Conservation (phyloP, 441 rosid genomes). For the Populus tomentosa region DNA sequence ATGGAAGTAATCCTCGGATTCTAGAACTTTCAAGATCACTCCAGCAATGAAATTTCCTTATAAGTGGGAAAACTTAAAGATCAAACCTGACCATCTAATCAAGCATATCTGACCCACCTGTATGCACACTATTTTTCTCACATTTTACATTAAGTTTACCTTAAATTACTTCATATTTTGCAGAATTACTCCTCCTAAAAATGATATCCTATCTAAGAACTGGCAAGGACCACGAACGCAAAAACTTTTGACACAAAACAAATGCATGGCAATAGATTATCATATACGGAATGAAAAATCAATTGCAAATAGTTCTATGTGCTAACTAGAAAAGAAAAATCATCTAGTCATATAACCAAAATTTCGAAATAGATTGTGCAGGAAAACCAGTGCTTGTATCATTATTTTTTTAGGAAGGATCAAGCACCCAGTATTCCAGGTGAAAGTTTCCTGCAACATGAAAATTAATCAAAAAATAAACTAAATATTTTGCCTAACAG, state of each 20-base stretch:
- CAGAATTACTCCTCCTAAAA: neutral
- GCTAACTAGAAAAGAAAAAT: neutral
- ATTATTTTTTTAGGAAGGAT: neutral
- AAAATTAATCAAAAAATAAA: neutral
- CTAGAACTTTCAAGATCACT: slow-evolving; percentile 2
- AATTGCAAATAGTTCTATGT: neutral
- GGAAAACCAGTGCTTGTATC: too few species aligned
- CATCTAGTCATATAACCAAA: neutral
- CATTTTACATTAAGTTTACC: neutral
- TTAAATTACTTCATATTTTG: neutral
- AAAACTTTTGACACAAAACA: neutral
- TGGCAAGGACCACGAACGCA: neutral
- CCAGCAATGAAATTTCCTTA: neutral
- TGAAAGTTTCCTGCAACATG: neutral
- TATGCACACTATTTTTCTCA: neutral
- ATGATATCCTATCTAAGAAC: neutral
- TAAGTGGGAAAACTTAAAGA: neutral
- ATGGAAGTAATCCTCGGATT: neutral
- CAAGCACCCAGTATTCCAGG: neutral
- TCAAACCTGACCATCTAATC: neutral
- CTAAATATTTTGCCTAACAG: neutral
- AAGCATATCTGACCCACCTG: neutral
- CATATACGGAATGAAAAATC: neutral
- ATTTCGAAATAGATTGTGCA: neutral
- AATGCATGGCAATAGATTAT: neutral